A percentile compares a stretch with the other conserved stretches of the same genome.
These are phyloP conservation scores for Xylariales sp. DNA, from an alignment of 2,329 filamentous ascomycete species.

Conservation along the genomic window DNA sequence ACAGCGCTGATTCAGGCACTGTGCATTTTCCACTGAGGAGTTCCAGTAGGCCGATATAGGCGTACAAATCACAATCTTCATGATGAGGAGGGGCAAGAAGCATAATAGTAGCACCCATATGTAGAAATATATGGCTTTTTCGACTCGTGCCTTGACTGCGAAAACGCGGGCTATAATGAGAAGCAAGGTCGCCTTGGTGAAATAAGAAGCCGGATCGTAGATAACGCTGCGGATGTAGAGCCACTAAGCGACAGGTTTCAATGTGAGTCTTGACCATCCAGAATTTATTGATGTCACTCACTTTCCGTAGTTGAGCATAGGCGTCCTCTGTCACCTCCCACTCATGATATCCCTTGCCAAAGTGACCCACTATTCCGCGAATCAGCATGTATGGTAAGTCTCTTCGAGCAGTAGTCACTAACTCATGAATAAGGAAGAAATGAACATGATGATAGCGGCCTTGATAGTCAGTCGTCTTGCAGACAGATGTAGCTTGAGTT, in stretches of 20 bases:
- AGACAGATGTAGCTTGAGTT: too few species aligned
- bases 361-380: neutral
- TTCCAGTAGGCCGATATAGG: slow-evolving; percentile 38
- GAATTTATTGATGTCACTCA: neutral
- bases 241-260: too few species aligned
- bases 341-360: neutral
- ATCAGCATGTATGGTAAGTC: neutral
- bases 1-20: slow-evolving; percentile 30
- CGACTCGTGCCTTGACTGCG: slow-evolving; percentile 31
- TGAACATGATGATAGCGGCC: neutral
- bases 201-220: slow-evolving; percentile 10
- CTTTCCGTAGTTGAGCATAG: neutral
- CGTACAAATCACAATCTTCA: slow-evolving; percentile 37
- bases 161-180: slow-evolving; percentile 40
- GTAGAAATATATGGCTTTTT: slow-evolving; percentile 33
- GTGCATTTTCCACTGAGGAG: slow-evolving; percentile 13
- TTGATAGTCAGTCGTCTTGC: neutral
- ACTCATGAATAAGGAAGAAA: neutral
- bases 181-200: slow-evolving; percentile 33
- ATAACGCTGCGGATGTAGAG: slow-evolving; percentile 25
- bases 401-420: neutral
- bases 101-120: slow-evolving; percentile 32
- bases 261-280: too few species aligned
- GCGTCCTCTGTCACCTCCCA: neutral
- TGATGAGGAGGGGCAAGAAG: slow-evolving; percentile 34